Conservation (phyloP, 805 yeast species). For the Cyberlindnera suaveolens region DNA sequence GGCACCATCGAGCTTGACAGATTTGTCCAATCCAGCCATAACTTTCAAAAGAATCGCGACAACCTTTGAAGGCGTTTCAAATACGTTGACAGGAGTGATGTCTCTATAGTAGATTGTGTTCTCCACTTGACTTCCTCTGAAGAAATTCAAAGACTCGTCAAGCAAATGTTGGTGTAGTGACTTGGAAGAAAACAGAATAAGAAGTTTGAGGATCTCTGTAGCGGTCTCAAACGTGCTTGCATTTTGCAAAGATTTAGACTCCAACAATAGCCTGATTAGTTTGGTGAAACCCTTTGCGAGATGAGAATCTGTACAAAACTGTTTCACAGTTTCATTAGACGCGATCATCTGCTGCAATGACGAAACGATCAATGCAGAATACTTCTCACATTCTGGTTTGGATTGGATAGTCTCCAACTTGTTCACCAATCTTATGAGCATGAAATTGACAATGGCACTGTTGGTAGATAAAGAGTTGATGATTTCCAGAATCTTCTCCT, state of each 20-base stretch:
- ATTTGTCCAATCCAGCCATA: slow-evolving; percentile 47
- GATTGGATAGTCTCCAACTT: slow-evolving; percentile 22
- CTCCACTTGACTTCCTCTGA: slow-evolving; percentile 22
- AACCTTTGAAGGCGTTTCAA: slow-evolving; percentile 26
- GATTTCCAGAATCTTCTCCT: slow-evolving; percentile 22
- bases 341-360: slow-evolving; percentile 14
- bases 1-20: slow-evolving; percentile 22
- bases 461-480: slow-evolving; percentile 24
- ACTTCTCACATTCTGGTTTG: slow-evolving; percentile 4
- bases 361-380: slow-evolving; percentile 15
- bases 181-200: slow-evolving; percentile 26
- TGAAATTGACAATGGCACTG: slow-evolving; percentile 30
- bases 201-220: slow-evolving; percentile 30
- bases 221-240: slow-evolving; percentile 18
- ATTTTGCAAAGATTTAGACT: slow-evolving; percentile 12
- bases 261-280: slow-evolving; percentile 9
- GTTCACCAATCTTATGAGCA: slow-evolving; percentile 32
- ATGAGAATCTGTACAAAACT: slow-evolving; percentile 18
- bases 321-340: slow-evolving; percentile 17
- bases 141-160: slow-evolving; percentile 30
- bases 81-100: slow-evolving; percentile 15
- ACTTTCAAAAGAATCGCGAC: slow-evolving; percentile 38
- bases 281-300: slow-evolving; percentile 12
- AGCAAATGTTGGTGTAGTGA: slow-evolving; percentile 39
- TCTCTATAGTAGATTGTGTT: slow-evolving; percentile 10